These are phyloP conservation scores for Populus alba DNA, from an alignment of 345 rosid species.

Conservation along the genomic window DNA sequence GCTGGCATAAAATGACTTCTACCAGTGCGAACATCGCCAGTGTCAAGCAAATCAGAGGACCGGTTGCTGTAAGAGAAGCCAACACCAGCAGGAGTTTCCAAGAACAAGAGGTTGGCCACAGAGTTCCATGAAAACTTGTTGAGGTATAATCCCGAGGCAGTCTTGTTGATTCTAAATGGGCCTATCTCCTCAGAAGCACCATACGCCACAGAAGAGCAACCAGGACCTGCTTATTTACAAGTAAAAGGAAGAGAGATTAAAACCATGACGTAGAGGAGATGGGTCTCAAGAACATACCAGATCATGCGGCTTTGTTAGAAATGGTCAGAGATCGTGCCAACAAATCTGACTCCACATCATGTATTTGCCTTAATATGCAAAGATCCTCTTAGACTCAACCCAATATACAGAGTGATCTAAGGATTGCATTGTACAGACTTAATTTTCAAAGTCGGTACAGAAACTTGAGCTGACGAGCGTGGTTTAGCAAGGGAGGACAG, in stretches of 20 bases:
- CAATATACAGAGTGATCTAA: not conserved
- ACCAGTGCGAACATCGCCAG: conserved; percentile 92
- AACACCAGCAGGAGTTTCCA: conserved; percentile 96
- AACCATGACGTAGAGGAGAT: not conserved
- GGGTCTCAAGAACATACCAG: not conserved
- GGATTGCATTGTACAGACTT: not conserved
- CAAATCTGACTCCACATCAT: not conserved
- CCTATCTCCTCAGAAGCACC: conserved; percentile 99
- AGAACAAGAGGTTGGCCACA: conserved; percentile 78
- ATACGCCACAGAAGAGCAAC: conserved; percentile 97
- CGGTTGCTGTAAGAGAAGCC: conserved; percentile 95
- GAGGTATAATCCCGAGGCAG: conserved; percentile 71
- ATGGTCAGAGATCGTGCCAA: not conserved
- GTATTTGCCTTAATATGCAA: too few species aligned
- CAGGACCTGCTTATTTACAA: conserved; percentile 57
- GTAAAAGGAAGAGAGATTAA: not conserved
- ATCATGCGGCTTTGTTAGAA: not conserved
- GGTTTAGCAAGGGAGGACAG: not conserved
- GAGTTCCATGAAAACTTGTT: conserved; percentile 94
- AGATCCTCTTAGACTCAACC: not conserved
- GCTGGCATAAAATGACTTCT: not conserved
- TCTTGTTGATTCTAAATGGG: conserved; percentile 80
- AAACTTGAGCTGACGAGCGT: not conserved
- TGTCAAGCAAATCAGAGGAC: conserved; percentile 69
- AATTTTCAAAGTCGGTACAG: not conserved